Evolutionary conservation across 306 rosid species (phyloP).

Genomic region (Cucurbita pepo): DNA sequence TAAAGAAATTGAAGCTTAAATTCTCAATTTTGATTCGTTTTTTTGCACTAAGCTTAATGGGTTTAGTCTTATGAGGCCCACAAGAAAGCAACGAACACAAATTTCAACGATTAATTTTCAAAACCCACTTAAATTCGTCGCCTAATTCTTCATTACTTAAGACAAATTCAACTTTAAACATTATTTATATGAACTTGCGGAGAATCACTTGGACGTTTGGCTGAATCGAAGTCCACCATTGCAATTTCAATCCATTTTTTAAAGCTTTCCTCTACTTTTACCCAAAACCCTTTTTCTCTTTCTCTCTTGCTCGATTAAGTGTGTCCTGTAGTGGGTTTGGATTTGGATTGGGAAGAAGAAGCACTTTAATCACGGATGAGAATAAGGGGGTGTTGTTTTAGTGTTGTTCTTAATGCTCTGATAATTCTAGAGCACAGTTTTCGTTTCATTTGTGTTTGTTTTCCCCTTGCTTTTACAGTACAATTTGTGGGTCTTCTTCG

Average conservation of each 20-base stretch:
- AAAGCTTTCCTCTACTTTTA: conserved; percentile 9
- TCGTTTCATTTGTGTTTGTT: conserved; percentile 14
- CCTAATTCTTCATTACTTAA: conserved; percentile 2
- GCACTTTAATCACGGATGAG: conserved; percentile 12
- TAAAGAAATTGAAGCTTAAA: not conserved
- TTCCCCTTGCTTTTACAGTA: conserved; percentile 9
- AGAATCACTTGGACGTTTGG: not conserved
- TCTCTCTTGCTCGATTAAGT: conserved; percentile 14
- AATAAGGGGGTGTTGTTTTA: conserved; percentile 9
- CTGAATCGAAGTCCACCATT: conserved; percentile 23
- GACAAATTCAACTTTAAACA: not conserved
- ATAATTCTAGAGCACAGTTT: conserved; percentile 16
- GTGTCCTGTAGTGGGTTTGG: conserved; percentile 16
- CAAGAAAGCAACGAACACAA: not conserved
- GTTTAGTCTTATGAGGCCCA: not conserved
- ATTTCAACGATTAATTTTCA: not conserved
- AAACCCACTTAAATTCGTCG: not conserved
- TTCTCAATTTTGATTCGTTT: not conserved
- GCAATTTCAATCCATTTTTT: conserved; percentile 1
- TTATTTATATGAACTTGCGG: not conserved
- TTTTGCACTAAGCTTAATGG: no score
- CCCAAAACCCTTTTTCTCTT: not conserved
- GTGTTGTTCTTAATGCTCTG: conserved; percentile 20
- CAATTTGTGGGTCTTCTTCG: conserved; percentile 36
- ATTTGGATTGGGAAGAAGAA: conserved; percentile 13